Base-by-base conservation (phyloP, 2,329 filamentous ascomycete genomes). In the Monosporascus ibericus region DNA sequence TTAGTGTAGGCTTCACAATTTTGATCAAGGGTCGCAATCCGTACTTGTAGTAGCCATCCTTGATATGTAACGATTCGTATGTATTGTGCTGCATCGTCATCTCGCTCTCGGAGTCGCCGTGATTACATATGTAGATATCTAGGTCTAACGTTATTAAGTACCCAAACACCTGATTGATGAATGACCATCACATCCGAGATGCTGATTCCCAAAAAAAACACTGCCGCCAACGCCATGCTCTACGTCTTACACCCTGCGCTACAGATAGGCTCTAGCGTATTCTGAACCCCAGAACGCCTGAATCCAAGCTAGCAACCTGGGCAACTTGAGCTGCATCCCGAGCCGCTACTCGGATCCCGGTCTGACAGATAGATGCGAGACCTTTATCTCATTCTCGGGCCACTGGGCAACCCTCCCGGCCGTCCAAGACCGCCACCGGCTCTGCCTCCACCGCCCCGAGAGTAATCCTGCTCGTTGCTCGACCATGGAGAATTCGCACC, bases 341-440 rank as follows among this genome's bases (percentile, higher is more conserved):
- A 34, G 9, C 30, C 9, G 11, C 30, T 5, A 14, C 9, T 34
- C 9, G 9, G 30, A 34, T 34, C 11, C 30, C 9, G 30, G 30
- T 34, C 27, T 34, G 30, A 5, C 30, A 30, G 9, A 5, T 34
- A 34, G 30, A 34, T 34, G 30, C 30, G 30, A 34, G 30, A 34
- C 30, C 14, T 14, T 14, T 30, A 40, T n/a, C 42, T 34, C 44
- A 44, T 30, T 46, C 40, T 27, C 20, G 48, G 48, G 22, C 39
- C 39, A 18, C 48, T 50, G 27, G 48, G 48, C n/a, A 50, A 18
- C 25, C 48, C 48, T 36, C 48, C 48, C 48, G 36, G 20, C 25
- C 48, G 34, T n/a, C 48, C 39, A 25, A 24, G 18, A 36, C 37
- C 48, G 24, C 48, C 36, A 14, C 38, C 40, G 20, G 40, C 18